A percentile compares a stretch with the other conserved stretches of the same genome.
phyloP scores from a whole-genome alignment of 768 basidiomycete species.

The Lentinula lateritia region DNA sequence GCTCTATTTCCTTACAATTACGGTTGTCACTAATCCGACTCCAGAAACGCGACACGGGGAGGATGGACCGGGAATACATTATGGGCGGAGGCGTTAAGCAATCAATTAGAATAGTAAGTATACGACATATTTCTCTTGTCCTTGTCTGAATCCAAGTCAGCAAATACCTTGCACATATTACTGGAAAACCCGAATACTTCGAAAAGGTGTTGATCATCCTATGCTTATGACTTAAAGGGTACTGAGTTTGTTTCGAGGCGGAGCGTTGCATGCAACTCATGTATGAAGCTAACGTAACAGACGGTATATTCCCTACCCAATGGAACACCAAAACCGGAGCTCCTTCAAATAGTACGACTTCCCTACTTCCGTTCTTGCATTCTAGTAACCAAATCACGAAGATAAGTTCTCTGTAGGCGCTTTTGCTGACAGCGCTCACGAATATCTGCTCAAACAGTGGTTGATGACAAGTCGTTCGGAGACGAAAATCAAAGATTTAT shows the following conservation, averaged over 20 bases:
- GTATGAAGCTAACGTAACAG: conserved; percentile 35
- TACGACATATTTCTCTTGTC: not conserved
- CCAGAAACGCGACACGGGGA: conserved; percentile 31
- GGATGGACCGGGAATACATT: conserved; percentile 26
- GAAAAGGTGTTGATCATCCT: conserved; percentile 27
- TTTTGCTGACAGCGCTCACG: conserved; percentile 60
- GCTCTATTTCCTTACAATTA: conserved; percentile 8
- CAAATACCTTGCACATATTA: conserved; percentile 76
- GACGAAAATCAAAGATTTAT: conserved; percentile 45
- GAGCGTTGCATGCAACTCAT: conserved; percentile 43
- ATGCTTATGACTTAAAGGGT: conserved; percentile 18
- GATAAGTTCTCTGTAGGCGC: conserved; percentile 47
- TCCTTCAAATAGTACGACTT: conserved; percentile 38
- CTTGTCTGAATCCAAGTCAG: conserved; percentile 20
- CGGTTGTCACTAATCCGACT: not conserved
- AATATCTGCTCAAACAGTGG: conserved; percentile 68
- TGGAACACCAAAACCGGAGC: conserved; percentile 44
- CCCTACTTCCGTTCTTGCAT: conserved; percentile 18
- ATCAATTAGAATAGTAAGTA: conserved; percentile 60
- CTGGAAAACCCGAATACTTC: conserved; percentile 59
- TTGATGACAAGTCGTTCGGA: conserved; percentile 52
- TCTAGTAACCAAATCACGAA: conserved; percentile 10
- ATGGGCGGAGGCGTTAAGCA: conserved; percentile 41
- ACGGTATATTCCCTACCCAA: conserved; percentile 49
- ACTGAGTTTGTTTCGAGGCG: conserved; percentile 36